These are phyloP conservation scores for Claviceps sp. DNA, from an alignment of 2,329 filamentous ascomycete species.

Conservation along the genomic window DNA sequence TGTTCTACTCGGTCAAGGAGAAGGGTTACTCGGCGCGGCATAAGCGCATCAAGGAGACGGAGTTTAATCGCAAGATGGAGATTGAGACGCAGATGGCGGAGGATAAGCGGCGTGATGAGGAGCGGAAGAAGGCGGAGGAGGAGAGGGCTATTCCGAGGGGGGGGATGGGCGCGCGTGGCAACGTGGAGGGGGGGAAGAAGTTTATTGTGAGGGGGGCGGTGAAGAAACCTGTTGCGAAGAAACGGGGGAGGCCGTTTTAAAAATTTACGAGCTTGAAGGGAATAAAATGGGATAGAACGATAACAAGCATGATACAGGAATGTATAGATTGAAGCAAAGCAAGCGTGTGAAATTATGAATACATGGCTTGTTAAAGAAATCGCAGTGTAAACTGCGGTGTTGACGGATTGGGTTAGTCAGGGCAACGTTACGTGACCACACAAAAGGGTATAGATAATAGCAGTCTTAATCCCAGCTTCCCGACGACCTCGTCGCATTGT, in stretches of 20 bases:
- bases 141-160: conserved; percentile 21
- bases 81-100: conserved; percentile 86
- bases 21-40: conserved; percentile 87
- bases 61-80: conserved; percentile 87
- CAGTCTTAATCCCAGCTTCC: too few species aligned
- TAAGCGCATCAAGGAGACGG: conserved; percentile 75
- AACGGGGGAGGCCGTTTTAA: conserved; percentile 17
- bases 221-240: conserved; percentile 45
- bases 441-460: too few species aligned
- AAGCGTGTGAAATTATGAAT: too few species aligned
- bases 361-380: too few species aligned
- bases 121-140: conserved; percentile 36
- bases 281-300: too few species aligned
- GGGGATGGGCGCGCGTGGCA: conserved; percentile 20
- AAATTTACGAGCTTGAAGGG: too few species aligned
- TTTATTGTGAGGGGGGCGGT: conserved; percentile 49
- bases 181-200: conserved; percentile 33
- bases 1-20: conserved; percentile 95
- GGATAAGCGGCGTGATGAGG: conserved; percentile 58
- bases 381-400: too few species aligned
- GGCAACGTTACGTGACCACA: too few species aligned
- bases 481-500: too few species aligned
- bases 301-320: too few species aligned
- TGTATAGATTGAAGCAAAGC: too few species aligned
- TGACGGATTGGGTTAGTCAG: too few species aligned